These are phyloP conservation scores for Cephaloascus fragrans DNA, from an alignment of 805 yeast species.

Conservation along the genomic window DNA sequence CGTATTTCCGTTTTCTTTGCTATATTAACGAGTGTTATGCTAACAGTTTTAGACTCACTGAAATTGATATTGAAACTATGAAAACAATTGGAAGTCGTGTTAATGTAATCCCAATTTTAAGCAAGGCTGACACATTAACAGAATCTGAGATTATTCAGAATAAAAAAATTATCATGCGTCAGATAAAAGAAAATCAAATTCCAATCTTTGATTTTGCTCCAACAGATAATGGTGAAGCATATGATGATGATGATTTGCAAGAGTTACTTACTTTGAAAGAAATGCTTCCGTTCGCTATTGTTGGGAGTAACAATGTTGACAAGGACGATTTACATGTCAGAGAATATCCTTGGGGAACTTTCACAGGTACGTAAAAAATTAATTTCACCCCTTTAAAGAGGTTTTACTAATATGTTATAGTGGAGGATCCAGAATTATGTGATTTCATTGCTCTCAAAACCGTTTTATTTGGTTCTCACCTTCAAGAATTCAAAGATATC, in stretches of 20 bases:
- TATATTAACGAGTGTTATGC: too few species aligned
- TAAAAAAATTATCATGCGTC: constrained; percentile 41
- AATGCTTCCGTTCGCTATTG: constrained; percentile 53
- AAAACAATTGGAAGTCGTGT: constrained; percentile 60
- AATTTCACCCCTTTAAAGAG: too few species aligned
- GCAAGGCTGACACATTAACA: constrained; percentile 72
- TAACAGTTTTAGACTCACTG: constrained; percentile 24
- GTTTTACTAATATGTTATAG: constrained; percentile 15
- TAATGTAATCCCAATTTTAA: constrained; percentile 73
- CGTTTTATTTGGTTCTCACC: constrained; percentile 5
- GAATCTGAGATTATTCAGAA: constrained; percentile 41
- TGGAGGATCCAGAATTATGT: constrained; percentile 25
- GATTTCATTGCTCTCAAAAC: constrained; percentile 13
- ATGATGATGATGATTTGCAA: constrained; percentile 18
- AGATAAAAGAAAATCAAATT: constrained; percentile 46
- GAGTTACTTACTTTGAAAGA: constrained; percentile 28
- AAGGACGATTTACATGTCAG: constrained; percentile 37
- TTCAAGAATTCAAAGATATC: constrained; percentile 1
- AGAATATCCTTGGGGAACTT: constrained; percentile 61
- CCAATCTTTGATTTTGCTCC: constrained; percentile 39
- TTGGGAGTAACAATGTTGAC: constrained; percentile 39
- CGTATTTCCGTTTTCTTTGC: neutral
- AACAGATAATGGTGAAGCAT: constrained; percentile 12
- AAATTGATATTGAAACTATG: constrained; percentile 68
- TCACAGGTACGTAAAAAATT: constrained; percentile 34